Evolutionary conservation across 2,329 filamentous ascomycete species (phyloP).

Genomic region (Seiridium cupressi): DNA sequence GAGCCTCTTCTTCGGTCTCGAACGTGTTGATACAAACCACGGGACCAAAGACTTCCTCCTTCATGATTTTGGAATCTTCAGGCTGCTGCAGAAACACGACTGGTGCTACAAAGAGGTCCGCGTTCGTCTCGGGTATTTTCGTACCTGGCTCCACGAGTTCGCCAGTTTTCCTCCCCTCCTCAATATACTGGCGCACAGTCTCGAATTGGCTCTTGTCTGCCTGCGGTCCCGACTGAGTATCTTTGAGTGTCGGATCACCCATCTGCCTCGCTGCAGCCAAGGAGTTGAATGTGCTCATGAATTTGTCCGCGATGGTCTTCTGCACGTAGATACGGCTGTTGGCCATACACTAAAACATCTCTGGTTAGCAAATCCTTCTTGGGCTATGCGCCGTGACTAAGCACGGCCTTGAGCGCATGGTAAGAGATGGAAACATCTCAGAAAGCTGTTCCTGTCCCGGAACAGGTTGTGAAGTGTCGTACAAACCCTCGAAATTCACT

Average conservation of each 20-base stretch:
- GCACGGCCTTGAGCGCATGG: too few relatives aligned
- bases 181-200: slow-evolving; percentile 42
- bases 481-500: too few relatives aligned
- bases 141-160: slow-evolving; percentile 18
- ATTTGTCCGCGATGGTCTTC: slow-evolving; percentile 47
- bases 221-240: slow-evolving; percentile 42
- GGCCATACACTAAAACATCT: slow-evolving; percentile 44
- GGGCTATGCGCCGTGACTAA: too few relatives aligned
- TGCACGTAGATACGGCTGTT: slow-evolving; percentile 59
- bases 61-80: slow-evolving; percentile 46
- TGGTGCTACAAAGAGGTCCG: slow-evolving; percentile 40
- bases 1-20: slow-evolving; percentile 53
- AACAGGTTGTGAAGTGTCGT: too few relatives aligned
- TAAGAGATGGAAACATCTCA: too few relatives aligned
- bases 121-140: slow-evolving; percentile 18
- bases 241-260: slow-evolving; percentile 31
- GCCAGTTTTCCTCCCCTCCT: slow-evolving; percentile 38
- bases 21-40: slow-evolving; percentile 59
- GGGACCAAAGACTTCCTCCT: slow-evolving; percentile 64
- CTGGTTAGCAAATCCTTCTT: too few relatives aligned
- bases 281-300: slow-evolving; percentile 56
- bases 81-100: slow-evolving; percentile 43
- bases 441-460: too few relatives aligned
- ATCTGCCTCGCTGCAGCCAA: slow-evolving; percentile 39
- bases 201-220: slow-evolving; percentile 50